Percentiles rank a stretch among this genome's conserved stretches.
Evolutionary conservation across 148 eudicot species (phyloP).

Genomic region (Agrostemma githago): DNA sequence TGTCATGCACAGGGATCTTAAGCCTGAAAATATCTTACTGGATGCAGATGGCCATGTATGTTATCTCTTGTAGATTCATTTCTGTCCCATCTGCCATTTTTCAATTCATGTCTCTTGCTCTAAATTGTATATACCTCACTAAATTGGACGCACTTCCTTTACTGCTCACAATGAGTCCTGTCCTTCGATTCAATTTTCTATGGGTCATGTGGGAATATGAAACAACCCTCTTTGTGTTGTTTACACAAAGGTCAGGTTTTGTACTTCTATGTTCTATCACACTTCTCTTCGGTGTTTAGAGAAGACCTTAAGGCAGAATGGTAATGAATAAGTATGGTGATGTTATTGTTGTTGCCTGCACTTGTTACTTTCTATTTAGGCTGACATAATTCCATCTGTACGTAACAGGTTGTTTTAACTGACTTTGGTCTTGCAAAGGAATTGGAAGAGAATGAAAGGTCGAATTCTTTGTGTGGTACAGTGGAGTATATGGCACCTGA

Average conservation of each 20-base stretch:
- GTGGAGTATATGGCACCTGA: conserved; percentile 93
- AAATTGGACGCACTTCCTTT: too few relatives aligned
- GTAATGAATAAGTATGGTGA: neutral
- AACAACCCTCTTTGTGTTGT: neutral
- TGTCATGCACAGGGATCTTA: conserved; percentile 93
- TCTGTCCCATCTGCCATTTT: neutral
- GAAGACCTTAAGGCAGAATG: neutral
- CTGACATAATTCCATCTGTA: conserved; percentile 9
- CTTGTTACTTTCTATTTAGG: neutral
- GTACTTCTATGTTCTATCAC: neutral
- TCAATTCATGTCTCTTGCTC: neutral
- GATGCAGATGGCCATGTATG: conserved; percentile 93
- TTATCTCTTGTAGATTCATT: conserved; percentile 20
- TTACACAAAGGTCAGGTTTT: neutral
- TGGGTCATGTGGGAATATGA: neutral
- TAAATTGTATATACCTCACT: neutral
- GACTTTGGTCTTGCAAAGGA: conserved; percentile 89
- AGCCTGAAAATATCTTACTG: conserved; percentile 88
- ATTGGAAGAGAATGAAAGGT: conserved; percentile 62
- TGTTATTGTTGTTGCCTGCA: neutral
- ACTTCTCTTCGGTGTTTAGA: neutral
- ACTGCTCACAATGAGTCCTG: neutral
- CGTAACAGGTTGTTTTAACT: conserved; percentile 63
- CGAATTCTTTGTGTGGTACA: conserved; percentile 86
- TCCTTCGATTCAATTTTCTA: neutral